Evolutionary conservation across 345 rosid species (phyloP).

Genomic region (Salix suchowensis): DNA sequence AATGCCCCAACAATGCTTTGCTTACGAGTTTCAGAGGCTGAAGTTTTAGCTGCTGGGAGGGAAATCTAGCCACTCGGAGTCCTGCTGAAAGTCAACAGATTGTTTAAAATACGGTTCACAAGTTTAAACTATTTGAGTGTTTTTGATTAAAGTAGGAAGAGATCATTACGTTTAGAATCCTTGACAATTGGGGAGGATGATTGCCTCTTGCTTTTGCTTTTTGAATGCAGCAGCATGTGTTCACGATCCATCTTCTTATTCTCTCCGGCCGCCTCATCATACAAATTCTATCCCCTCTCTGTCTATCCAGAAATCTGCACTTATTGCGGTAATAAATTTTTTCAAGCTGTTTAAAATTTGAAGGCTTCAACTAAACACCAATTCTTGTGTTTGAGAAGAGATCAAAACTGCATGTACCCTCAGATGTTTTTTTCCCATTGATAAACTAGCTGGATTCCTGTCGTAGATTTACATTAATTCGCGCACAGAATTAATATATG

Average conservation of each 20-base stretch:
- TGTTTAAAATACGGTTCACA: background rate
- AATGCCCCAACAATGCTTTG: background rate
- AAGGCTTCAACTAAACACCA: too few relatives aligned
- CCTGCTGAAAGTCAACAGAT: conserved; percentile 6
- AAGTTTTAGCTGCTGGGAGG: conserved; percentile 6
- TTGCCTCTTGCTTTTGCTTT: conserved; percentile 18
- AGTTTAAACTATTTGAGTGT: background rate
- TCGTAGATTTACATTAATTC: too few relatives aligned
- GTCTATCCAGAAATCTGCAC: background rate
- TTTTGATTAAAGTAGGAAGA: background rate
- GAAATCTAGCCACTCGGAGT: background rate
- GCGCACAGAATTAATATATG: too few relatives aligned
- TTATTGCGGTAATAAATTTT: background rate
- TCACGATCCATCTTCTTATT: conserved; percentile 31
- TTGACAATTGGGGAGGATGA: conserved; percentile 35
- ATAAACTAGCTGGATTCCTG: too few relatives aligned
- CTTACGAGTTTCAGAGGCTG: background rate
- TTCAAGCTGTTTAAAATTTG: background rate
- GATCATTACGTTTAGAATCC: conserved; percentile 30
- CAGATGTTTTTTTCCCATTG: too few relatives aligned
- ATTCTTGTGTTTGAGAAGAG: too few relatives aligned
- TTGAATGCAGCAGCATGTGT: conserved; percentile 31
- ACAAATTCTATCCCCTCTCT: background rate
- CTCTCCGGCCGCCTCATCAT: conserved; percentile 32
- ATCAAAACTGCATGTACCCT: too few relatives aligned